These are phyloP conservation scores for Marchantia polymorpha DNA, from an alignment of 225 moss, liverwort and hornwort genomes.

Conservation along the genomic window DNA sequence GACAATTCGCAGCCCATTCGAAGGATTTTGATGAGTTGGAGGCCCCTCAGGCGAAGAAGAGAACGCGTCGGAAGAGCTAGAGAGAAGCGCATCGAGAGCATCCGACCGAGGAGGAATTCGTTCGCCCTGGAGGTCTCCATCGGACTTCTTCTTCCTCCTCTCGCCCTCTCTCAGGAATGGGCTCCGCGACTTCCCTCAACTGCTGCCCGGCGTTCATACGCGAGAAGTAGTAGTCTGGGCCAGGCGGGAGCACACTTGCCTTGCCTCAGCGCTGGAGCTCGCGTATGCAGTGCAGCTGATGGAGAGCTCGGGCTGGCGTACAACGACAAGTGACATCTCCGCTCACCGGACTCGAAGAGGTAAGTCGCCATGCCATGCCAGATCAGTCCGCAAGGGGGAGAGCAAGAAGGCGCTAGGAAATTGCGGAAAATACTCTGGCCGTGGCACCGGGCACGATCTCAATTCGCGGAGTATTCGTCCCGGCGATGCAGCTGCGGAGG, in stretches of 20 bases:
- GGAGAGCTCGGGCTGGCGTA: not conserved
- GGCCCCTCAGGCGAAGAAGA: too few species aligned
- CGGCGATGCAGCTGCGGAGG: not conserved
- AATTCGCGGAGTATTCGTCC: not conserved
- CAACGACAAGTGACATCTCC: not conserved
- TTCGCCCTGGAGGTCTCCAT: too few species aligned
- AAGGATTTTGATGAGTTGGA: too few species aligned
- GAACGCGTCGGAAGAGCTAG: too few species aligned
- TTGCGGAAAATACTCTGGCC: not conserved
- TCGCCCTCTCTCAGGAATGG: not conserved
- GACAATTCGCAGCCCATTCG: too few species aligned
- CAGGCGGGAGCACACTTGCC: not conserved
- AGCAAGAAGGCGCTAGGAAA: not conserved
- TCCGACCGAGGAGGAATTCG: too few species aligned
- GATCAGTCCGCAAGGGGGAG: not conserved
- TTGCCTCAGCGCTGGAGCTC: not conserved
- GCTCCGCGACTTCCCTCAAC: not conserved
- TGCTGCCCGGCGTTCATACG: not conserved
- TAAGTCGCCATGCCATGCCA: constrained; percentile 6
- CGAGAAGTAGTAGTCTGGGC: not conserved
- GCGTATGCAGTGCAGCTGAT: not conserved
- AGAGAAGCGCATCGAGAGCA: too few species aligned
- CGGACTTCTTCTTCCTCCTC: too few species aligned
- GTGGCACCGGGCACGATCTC: constrained; percentile 1
- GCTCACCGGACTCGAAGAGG: not conserved